Percentiles rank a stretch among this genome's conserved stretches.
phyloP scores from a whole-genome alignment of 1,284 basidiomycete genomes.

The Moesziomyces antarcticus region DNA sequence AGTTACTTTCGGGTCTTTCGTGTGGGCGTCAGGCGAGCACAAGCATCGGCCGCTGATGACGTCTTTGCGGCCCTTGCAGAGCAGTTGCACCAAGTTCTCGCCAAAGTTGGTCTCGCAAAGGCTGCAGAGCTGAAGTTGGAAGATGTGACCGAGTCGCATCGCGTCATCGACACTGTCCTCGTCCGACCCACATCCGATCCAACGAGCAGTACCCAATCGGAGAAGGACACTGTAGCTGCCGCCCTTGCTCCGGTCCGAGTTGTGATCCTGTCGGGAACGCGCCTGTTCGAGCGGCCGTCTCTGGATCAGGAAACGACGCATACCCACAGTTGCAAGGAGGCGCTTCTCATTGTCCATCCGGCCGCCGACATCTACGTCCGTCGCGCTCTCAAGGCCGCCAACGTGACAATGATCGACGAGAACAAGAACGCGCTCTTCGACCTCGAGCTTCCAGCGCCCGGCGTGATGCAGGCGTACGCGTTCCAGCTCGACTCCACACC shows the following conservation, averaged over 20 bases:
- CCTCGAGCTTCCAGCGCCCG: not conserved
- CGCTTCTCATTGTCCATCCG: constrained; percentile 49
- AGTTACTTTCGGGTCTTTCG: constrained; percentile 56
- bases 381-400: constrained; percentile 33
- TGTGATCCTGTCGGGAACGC: constrained; percentile 10
- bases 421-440: constrained; percentile 19
- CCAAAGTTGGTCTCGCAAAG: constrained; percentile 9
- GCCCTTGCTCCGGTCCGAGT: constrained; percentile 39
- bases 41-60: not conserved
- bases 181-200: not conserved
- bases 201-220: not conserved
- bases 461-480: constrained; percentile 6
- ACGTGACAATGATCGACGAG: constrained; percentile 31
- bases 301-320: not conserved
- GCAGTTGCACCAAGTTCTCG: constrained; percentile 1
- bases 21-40: constrained; percentile 15
- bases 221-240: not conserved
- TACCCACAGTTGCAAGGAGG: constrained; percentile 25
- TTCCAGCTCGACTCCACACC: constrained; percentile 44
- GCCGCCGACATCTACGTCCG: constrained; percentile 45
- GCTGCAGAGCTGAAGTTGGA: not conserved
- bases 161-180: constrained; percentile 14
- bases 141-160: not conserved
- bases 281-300: not conserved
- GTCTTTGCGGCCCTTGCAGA: not conserved